phyloP scores from a whole-genome alignment of 1,139 yeast species.

The Pichia cactophila region DNA sequence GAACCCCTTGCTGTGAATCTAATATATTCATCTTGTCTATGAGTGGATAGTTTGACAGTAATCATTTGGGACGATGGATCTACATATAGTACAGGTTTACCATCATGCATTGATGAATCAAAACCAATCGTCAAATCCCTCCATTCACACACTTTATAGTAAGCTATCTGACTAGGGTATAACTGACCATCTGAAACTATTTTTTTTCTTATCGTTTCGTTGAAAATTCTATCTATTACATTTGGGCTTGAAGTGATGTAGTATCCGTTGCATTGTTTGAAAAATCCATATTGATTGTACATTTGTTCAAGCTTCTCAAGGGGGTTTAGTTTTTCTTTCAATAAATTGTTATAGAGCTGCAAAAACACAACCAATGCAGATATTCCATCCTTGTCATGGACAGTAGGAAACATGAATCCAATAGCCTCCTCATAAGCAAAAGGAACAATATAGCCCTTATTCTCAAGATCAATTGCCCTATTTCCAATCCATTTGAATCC shows the following conservation, averaged over 20 bases:
- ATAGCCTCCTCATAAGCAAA: conserved; percentile 95
- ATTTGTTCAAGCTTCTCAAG: conserved; percentile 49
- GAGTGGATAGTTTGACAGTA: conserved; percentile 42
- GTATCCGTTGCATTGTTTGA: conserved; percentile 82
- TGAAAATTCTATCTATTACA: conserved; percentile 47
- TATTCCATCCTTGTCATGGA: conserved; percentile 91
- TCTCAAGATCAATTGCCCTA: conserved; percentile 65
- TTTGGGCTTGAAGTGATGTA: conserved; percentile 47
- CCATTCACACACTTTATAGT: conserved; percentile 54
- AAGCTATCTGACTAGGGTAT: conserved; percentile 34
- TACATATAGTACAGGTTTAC: conserved; percentile 58
- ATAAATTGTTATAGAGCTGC: conserved; percentile 55
- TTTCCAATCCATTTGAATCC: conserved; percentile 99
- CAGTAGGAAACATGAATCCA: conserved; percentile 85
- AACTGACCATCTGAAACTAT: conserved; percentile 30
- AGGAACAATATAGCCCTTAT: conserved; percentile 61
- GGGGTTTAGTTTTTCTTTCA: conserved; percentile 32
- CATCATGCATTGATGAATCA: conserved; percentile 58
- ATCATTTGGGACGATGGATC: conserved; percentile 81
- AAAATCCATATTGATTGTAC: conserved; percentile 64
- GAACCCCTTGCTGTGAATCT: conserved; percentile 88
- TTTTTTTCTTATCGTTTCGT: conserved; percentile 21
- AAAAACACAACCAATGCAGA: conserved; percentile 75
- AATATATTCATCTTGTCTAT: conserved; percentile 33
- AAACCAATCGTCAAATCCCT: conserved; percentile 80